Percentiles rank a stretch among this genome's conserved stretches.
Evolutionary conservation across 2,329 filamentous ascomycete species (phyloP).

Genomic region (Coniochaeta sp.): DNA sequence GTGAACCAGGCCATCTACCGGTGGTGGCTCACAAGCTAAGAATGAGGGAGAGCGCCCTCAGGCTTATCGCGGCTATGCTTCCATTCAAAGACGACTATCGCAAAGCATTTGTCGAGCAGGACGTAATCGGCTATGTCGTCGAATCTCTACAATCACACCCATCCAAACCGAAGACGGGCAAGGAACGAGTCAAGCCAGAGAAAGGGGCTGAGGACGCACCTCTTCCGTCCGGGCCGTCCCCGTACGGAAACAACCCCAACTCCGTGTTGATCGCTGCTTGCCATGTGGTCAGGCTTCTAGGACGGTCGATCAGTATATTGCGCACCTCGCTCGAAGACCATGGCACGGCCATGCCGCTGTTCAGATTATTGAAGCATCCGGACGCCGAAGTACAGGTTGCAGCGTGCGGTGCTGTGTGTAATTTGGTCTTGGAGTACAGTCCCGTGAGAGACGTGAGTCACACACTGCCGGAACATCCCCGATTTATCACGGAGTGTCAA

Average conservation of each 20-base stretch:
- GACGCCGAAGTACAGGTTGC: slow-evolving; percentile 78
- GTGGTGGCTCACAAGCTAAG: slow-evolving; percentile 61
- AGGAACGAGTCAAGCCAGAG: slow-evolving; percentile 29
- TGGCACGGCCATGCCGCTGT: slow-evolving; percentile 69
- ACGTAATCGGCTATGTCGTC: slow-evolving; percentile 73
- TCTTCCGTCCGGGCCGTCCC: slow-evolving; percentile 2
- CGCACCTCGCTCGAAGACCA: slow-evolving; percentile 84
- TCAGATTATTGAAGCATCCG: slow-evolving; percentile 64
- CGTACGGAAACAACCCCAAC: slow-evolving; percentile 65
- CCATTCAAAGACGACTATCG: slow-evolving; percentile 77
- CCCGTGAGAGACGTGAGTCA: slow-evolving; percentile 75
- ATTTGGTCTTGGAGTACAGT: slow-evolving; percentile 81
- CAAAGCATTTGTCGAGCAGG: slow-evolving; percentile 73
- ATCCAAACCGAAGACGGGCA: slow-evolving; percentile 36
- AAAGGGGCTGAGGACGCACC: slow-evolving; percentile 19
- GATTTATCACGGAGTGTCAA: slow-evolving; percentile 8
- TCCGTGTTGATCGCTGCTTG: slow-evolving; percentile 80
- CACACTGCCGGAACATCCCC: background rate
- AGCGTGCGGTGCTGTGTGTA: slow-evolving; percentile 76
- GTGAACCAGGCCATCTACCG: slow-evolving; percentile 52
- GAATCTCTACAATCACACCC: slow-evolving; percentile 62
- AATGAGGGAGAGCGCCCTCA: slow-evolving; percentile 67
- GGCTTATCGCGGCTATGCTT: slow-evolving; percentile 74
- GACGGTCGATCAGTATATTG: slow-evolving; percentile 75
- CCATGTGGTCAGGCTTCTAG: slow-evolving; percentile 70